These are phyloP conservation scores for Pseudopediastrum boryanum DNA, from an alignment of 139 green algal species.

Conservation along the genomic window DNA sequence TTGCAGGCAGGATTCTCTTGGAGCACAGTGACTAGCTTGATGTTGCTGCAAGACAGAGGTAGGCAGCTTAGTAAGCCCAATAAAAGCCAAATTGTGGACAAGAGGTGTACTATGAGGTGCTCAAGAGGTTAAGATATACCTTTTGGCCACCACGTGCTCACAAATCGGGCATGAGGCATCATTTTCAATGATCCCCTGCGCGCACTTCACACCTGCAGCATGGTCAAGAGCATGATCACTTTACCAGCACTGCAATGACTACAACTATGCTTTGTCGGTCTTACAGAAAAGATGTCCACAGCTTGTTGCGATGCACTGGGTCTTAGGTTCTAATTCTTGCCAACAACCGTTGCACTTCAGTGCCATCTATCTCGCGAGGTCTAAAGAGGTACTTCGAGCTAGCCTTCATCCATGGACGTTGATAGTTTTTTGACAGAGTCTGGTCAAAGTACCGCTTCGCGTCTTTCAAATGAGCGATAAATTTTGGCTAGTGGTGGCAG, in stretches of 20 bases:
- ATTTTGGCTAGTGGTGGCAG: too few relatives aligned
- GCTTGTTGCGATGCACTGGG: slow-evolving; percentile 49
- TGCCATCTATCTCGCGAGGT: too few relatives aligned
- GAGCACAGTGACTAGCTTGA: slow-evolving; percentile 59
- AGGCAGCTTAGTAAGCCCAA: background rate
- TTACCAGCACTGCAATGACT: background rate
- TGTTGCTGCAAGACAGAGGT: slow-evolving; percentile 44
- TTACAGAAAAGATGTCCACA: slow-evolving; percentile 73
- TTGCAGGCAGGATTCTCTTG: slow-evolving; percentile 31
- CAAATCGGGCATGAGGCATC: slow-evolving; percentile 63
- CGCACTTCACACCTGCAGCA: slow-evolving; percentile 55
- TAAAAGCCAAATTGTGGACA: background rate
- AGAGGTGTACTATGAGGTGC: background rate
- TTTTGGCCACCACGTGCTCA: slow-evolving; percentile 55
- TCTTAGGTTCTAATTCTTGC: slow-evolving; percentile 49
- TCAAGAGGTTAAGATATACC: slow-evolving; percentile 25
- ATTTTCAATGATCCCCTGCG: slow-evolving; percentile 57
- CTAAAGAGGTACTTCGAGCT: too few relatives aligned
- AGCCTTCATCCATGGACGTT: too few relatives aligned
- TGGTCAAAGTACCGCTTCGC: too few relatives aligned
- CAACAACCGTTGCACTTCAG: too few relatives aligned
- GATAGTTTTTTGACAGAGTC: too few relatives aligned
- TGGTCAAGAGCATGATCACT: background rate
- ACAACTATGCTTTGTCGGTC: background rate
- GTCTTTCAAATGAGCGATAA: too few relatives aligned